These are phyloP conservation scores for Lepidium africanum DNA, from an alignment of 345 rosid genomes.

Conservation along the genomic window DNA sequence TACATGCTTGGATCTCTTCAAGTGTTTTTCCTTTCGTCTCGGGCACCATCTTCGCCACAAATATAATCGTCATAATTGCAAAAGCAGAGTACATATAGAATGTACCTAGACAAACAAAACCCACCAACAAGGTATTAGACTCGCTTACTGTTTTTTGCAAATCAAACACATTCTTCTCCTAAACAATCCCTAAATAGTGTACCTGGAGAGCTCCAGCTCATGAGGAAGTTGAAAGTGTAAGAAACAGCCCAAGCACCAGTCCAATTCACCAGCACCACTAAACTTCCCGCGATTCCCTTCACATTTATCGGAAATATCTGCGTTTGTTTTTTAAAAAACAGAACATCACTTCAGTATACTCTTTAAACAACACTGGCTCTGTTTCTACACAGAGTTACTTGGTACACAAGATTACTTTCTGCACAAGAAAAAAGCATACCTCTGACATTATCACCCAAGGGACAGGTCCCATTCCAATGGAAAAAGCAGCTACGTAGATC, in stretches of 20 bases:
- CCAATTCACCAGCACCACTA: constrained; percentile 91
- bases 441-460: constrained; percentile 98
- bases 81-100: constrained; percentile 62
- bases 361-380: background rate
- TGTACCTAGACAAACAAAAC: constrained; percentile 47
- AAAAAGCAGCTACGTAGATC: constrained; percentile 61
- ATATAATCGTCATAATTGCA: constrained; percentile 50
- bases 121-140: background rate
- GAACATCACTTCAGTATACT: background rate
- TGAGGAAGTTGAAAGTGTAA: constrained; percentile 74
- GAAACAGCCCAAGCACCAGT: constrained; percentile 89
- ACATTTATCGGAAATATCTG: constrained; percentile 88
- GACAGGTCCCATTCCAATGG: constrained; percentile 90
- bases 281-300: constrained; percentile 87
- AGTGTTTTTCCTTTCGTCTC: constrained; percentile 94
- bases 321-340: background rate
- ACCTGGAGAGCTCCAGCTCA: constrained; percentile 83
- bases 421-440: constrained; percentile 35
- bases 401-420: background rate
- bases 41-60: constrained; percentile 72
- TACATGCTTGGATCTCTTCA: constrained; percentile 75
- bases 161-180: background rate
- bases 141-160: background rate
- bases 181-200: background rate
- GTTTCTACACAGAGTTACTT: background rate